Evolutionary conservation across 2,329 filamentous ascomycete species (phyloP).

Genomic region (Fusarium coicis): DNA sequence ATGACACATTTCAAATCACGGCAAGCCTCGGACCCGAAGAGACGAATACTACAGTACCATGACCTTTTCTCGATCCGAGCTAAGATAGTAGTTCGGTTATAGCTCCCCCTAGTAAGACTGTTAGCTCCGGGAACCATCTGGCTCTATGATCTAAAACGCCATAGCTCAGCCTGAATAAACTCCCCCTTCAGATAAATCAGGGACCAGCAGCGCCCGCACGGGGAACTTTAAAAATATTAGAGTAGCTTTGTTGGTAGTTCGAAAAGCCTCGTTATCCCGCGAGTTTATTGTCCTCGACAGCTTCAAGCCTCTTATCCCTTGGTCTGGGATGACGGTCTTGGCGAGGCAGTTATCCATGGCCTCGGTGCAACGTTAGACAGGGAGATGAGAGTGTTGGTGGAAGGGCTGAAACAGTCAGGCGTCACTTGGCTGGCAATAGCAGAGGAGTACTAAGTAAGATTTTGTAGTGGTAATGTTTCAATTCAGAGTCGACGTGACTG

Average conservation of each 20-base stretch:
- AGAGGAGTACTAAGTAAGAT: background rate
- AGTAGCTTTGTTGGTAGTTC: background rate
- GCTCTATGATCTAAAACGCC: background rate
- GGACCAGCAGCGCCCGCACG: background rate
- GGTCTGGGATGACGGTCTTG: background rate
- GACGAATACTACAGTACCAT: background rate
- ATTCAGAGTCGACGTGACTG: conserved; percentile 30
- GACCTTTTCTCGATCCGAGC: background rate
- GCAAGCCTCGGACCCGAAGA: background rate
- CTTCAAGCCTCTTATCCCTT: background rate
- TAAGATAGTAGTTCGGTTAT: background rate
- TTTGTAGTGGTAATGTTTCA: conserved; percentile 1
- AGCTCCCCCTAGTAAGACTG: background rate
- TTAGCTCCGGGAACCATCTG: conserved; percentile 5
- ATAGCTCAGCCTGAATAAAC: conserved; percentile 9
- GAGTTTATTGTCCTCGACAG: background rate
- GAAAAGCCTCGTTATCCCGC: background rate
- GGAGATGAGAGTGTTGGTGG: background rate
- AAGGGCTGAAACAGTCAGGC: background rate
- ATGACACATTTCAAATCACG: conserved; percentile 13
- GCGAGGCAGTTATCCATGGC: background rate
- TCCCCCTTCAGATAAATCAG: background rate
- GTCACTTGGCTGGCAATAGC: background rate
- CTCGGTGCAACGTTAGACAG: conserved; percentile 4
- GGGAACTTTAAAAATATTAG: background rate